These are phyloP conservation scores for Boletellus ananiceps DNA, from an alignment of 768 basidiomycete genomes.

Conservation along the genomic window DNA sequence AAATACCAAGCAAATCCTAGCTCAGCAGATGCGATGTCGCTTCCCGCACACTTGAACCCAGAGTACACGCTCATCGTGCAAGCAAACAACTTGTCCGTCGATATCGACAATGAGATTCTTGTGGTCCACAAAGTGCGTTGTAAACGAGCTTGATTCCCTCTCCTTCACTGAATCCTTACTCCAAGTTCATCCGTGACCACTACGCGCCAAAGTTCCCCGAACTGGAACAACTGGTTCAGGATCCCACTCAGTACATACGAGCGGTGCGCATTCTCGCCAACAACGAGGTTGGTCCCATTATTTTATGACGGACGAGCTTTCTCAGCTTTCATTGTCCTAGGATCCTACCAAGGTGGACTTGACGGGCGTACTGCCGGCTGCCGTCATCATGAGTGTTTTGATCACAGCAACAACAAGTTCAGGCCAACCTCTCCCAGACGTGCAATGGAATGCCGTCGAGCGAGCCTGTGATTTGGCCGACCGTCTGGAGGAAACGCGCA, in stretches of 20 bases:
- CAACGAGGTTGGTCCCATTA: conserved; percentile 48
- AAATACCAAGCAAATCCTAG: conserved; percentile 81
- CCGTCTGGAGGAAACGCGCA: conserved; percentile 81
- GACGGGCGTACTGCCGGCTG: conserved; percentile 74
- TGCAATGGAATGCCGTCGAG: conserved; percentile 77
- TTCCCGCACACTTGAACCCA: conserved; percentile 83
- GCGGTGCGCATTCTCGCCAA: conserved; percentile 89
- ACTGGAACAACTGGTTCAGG: conserved; percentile 89
- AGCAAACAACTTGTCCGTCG: conserved; percentile 96
- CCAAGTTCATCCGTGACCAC: conserved; percentile 94
- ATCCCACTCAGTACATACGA: conserved; percentile 88
- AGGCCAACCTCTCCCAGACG: conserved; percentile 64
- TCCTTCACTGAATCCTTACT: conserved; percentile 7
- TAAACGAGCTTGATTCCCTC: conserved; percentile 1
- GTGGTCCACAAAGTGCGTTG: conserved; percentile 84
- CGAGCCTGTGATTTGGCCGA: conserved; percentile 87
- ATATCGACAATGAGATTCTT: conserved; percentile 96
- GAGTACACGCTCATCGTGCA: conserved; percentile 96
- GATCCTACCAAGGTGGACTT: conserved; percentile 87
- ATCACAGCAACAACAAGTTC: conserved; percentile 91
- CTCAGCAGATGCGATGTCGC: conserved; percentile 69
- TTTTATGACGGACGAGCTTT: neutral
- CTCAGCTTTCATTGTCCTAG: conserved; percentile 32
- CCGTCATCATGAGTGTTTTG: conserved; percentile 92
- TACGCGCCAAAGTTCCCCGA: conserved; percentile 95